Evolutionary conservation across 2,329 filamentous ascomycete genomes (phyloP).

Genomic region (Pezicula carpinea): DNA sequence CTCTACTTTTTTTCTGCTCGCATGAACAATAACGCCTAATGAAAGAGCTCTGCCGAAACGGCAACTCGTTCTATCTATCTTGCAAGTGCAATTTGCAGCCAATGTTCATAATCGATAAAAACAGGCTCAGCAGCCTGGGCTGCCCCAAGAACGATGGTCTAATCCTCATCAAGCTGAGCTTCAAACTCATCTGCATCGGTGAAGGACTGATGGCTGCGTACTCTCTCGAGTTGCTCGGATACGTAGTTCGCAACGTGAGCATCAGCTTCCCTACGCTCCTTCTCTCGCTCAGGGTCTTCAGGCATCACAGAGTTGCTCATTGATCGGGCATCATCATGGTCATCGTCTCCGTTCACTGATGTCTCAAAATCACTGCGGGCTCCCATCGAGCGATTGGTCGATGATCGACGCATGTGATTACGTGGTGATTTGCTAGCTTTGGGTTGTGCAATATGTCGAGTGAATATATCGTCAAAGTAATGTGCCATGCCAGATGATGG

Average conservation of each 20-base stretch:
- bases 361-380: constrained; percentile 72
- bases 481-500: constrained; percentile 79
- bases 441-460: constrained; percentile 42
- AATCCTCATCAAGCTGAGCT: constrained; percentile 43
- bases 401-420: constrained; percentile 67
- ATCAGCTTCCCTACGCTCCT: constrained; percentile 52
- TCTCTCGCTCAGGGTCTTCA: constrained; percentile 46
- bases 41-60: too few relatives aligned
- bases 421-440: constrained; percentile 37
- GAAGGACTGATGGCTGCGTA: constrained; percentile 48
- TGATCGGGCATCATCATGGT: constrained; percentile 34
- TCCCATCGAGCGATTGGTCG: constrained; percentile 78
- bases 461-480: constrained; percentile 92
- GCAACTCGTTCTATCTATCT: too few relatives aligned
- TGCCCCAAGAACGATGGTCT: too few relatives aligned
- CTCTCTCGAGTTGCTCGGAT: constrained; percentile 70
- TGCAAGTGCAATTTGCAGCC: too few relatives aligned
- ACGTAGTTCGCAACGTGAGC: constrained; percentile 78
- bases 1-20: too few relatives aligned
- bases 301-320: constrained; percentile 41
- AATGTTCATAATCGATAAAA: too few relatives aligned
- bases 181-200: constrained; percentile 58
- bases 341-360: constrained; percentile 42
- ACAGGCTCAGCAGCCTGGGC: too few relatives aligned
- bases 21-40: too few relatives aligned